Evolutionary conservation across 176 grass and related monocot genomes (phyloP), one percentile per base, ranked within the genome.

Genomic region (Pharus latifolius): DNA sequence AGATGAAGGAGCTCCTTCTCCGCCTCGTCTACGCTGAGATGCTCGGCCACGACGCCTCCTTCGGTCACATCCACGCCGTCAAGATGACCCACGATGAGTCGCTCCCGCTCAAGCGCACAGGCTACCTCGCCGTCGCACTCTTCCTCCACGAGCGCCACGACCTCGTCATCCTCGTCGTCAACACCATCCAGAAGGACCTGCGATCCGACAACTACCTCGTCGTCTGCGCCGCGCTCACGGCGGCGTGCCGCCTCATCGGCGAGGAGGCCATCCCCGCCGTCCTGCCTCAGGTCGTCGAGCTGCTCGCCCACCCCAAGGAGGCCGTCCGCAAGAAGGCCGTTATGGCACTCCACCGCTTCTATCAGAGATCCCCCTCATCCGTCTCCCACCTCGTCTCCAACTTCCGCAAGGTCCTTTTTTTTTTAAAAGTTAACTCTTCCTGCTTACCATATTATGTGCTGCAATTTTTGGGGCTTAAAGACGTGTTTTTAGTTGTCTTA

Each of bases 61-160:
- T 99, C 65, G 96, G 90, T 16, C 82, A 99, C 76, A 99, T 99
- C 84, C 96, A 99, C 63, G 96, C 96, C 43, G 96, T 99, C 53
- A 99, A 99, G 83, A 99, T 99, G 96, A 93, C 96, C 60, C 96
- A 99, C 78, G 90, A 99, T 70, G 96, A 99, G 61, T 86, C 83
- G 20, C 87, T 99, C 37, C 63, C 83, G 33, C 80, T 99, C 79
- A 99, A 99, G 79, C 80, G 96, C 66, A 99, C 96, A 0, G 96
- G 96, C 7, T 99, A 99, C 84, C 85, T 99, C 60, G 88, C 96
- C 46, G 96, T 99, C 60, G 84, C 96, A n/a, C 81, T 99, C 31
- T 99, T 99, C 87, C 79, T 99, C 79, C 81, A 85, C 69, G 96
- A 99, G 56, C 87, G 87, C 34, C 90, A 99, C 63, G 96, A 99